phyloP scores from a whole-genome alignment of 148 eudicot species.

The Rhododendron ferrugineum region DNA sequence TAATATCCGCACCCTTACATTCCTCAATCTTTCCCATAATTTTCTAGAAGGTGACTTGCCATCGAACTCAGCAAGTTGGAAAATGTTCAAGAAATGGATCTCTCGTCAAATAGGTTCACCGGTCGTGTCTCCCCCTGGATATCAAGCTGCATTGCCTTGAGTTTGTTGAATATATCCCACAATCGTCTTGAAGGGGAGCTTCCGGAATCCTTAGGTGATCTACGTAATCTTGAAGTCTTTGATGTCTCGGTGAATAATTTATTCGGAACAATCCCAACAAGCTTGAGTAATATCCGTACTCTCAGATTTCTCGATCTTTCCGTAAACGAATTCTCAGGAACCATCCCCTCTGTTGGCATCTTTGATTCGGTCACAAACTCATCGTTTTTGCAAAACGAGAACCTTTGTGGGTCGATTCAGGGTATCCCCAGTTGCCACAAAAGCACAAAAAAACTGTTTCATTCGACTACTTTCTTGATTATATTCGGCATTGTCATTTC shows the following conservation, averaged over 20 bases:
- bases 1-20: constrained; percentile 12
- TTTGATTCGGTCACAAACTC: constrained; percentile 17
- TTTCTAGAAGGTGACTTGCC: too few species aligned
- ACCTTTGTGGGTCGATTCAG: constrained; percentile 22
- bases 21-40: constrained; percentile 32
- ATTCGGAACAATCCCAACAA: constrained; percentile 27
- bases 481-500: constrained; percentile 18
- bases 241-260: constrained; percentile 28
- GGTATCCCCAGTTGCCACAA: constrained; percentile 22
- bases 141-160: constrained; percentile 24
- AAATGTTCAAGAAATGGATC: constrained; percentile 27
- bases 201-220: constrained; percentile 17
- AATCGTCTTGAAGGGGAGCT: constrained; percentile 27
- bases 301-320: constrained; percentile 32
- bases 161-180: constrained; percentile 22
- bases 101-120: constrained; percentile 28
- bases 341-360: constrained; percentile 27
- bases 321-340: constrained; percentile 26
- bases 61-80: too few species aligned
- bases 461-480: constrained; percentile 7
- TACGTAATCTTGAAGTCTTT: constrained; percentile 25
- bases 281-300: constrained; percentile 8
- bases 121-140: constrained; percentile 18
- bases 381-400: constrained; percentile 22
- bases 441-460: constrained; percentile 8